These are phyloP conservation scores for Penicillium sp. DNA, from an alignment of 2,329 filamentous ascomycete species.

Conservation along the genomic window DNA sequence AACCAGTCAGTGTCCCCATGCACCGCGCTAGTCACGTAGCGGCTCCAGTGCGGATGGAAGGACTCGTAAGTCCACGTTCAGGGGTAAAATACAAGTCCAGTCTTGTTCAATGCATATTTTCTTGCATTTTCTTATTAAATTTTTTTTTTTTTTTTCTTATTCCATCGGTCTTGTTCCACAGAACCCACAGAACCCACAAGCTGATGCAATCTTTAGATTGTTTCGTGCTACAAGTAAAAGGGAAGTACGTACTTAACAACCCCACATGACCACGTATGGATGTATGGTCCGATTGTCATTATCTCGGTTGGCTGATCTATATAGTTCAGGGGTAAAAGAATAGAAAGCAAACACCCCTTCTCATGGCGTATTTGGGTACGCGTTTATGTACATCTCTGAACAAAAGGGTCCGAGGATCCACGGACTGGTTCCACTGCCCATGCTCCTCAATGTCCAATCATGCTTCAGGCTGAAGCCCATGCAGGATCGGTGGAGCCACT, in stretches of 20 bases:
- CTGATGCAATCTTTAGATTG: neutral
- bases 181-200: neutral
- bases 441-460: neutral
- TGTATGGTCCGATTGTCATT: too few relatives aligned
- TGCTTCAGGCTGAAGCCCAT: neutral
- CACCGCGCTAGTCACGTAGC: slow-evolving; percentile 17
- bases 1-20: neutral
- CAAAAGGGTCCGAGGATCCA: slow-evolving; percentile 1
- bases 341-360: neutral
- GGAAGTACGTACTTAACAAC: neutral
- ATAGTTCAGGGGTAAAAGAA: too few relatives aligned
- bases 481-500: slow-evolving; percentile 1
- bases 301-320: too few relatives aligned
- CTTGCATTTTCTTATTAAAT: neutral
- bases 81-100: neutral
- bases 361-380: neutral
- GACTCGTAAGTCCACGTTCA: slow-evolving; percentile 20
- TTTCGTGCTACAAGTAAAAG: neutral
- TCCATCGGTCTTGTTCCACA: too few relatives aligned
- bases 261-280: too few relatives aligned
- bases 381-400: neutral
- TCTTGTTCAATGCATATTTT: neutral
- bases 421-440: neutral
- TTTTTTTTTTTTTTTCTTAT: neutral
- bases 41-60: slow-evolving; percentile 19